Evolutionary conservation across 495 filamentous ascomycete species (phyloP).

Genomic region (Aspergillus nanangensis): DNA sequence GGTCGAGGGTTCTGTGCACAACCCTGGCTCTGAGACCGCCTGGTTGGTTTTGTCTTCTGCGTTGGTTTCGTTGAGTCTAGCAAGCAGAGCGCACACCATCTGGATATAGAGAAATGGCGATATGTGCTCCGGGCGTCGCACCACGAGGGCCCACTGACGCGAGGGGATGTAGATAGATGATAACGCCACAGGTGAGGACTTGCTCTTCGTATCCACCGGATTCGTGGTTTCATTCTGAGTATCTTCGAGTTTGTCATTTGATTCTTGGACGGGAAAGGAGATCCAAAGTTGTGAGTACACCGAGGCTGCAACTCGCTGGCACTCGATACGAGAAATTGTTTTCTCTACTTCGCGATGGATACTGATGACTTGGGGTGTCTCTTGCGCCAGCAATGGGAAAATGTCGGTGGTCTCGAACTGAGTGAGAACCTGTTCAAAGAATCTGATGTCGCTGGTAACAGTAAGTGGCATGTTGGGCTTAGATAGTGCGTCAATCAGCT

Average conservation of each 20-base stretch:
- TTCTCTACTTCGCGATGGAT: not conserved
- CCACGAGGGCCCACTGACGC: conserved; percentile 1
- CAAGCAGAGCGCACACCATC: not conserved
- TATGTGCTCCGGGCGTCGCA: not conserved
- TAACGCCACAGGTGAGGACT: no score
- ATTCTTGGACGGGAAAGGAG: not conserved
- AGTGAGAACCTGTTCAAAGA: not conserved
- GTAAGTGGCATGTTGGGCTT: no score
- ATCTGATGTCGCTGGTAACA: no score
- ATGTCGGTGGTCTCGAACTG: not conserved
- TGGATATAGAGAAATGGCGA: not conserved
- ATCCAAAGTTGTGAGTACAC: not conserved
- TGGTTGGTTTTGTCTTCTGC: not conserved
- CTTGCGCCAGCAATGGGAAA: not conserved
- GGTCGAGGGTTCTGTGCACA: not conserved
- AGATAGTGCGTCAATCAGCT: no score
- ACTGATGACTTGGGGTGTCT: not conserved
- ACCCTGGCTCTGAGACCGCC: not conserved
- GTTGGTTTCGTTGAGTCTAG: not conserved
- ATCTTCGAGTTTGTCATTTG: not conserved
- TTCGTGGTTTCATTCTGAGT: not conserved
- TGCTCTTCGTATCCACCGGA: no score
- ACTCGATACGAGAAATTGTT: not conserved
- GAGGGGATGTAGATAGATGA: not conserved
- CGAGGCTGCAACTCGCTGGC: not conserved